A percentile compares a stretch with the other conserved stretches of the same genome.
Conservation (phyloP, 2,329 filamentous ascomycete genomes). For the Diplodia corticola region DNA sequence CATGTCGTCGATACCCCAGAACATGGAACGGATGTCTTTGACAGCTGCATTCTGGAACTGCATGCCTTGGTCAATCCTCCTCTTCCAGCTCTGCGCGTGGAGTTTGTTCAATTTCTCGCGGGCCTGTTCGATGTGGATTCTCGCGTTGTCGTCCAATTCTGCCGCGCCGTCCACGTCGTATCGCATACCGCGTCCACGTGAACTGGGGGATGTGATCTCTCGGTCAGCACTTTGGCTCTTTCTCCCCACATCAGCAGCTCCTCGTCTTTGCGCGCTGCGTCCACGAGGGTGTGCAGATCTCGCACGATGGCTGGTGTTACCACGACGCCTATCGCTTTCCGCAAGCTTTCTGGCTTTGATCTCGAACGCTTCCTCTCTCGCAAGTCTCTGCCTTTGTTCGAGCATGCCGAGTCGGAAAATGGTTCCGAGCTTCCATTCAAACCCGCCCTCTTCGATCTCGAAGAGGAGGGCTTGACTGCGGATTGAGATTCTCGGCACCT, state of each 20-base stretch:
- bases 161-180: slow-evolving; percentile 81
- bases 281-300: slow-evolving; percentile 52
- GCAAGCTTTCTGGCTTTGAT: slow-evolving; percentile 85
- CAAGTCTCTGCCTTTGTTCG: slow-evolving; percentile 86
- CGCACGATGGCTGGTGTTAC: slow-evolving; percentile 54
- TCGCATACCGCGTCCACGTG: slow-evolving; percentile 50
- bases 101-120: slow-evolving; percentile 72
- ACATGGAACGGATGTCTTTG: slow-evolving; percentile 73
- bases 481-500: slow-evolving; percentile 81
- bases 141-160: slow-evolving; percentile 69
- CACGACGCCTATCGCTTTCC: slow-evolving; percentile 49
- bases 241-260: slow-evolving; percentile 33
- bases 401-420: slow-evolving; percentile 88
- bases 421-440: slow-evolving; percentile 94
- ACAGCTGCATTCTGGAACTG: slow-evolving; percentile 70
- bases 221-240: slow-evolving; percentile 43
- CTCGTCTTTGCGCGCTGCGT: slow-evolving; percentile 39
- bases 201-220: slow-evolving; percentile 1
- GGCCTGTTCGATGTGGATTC: slow-evolving; percentile 75
- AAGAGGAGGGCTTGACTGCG: slow-evolving; percentile 81
- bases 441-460: slow-evolving; percentile 91
- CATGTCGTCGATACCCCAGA: slow-evolving; percentile 79
- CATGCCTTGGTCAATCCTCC: slow-evolving; percentile 78
- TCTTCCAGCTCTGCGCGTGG: slow-evolving; percentile 90
- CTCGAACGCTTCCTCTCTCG: slow-evolving; percentile 84